Evolutionary conservation across 2,329 filamentous ascomycete genomes (phyloP).

Genomic region (Furcasterigmium furcatum): DNA sequence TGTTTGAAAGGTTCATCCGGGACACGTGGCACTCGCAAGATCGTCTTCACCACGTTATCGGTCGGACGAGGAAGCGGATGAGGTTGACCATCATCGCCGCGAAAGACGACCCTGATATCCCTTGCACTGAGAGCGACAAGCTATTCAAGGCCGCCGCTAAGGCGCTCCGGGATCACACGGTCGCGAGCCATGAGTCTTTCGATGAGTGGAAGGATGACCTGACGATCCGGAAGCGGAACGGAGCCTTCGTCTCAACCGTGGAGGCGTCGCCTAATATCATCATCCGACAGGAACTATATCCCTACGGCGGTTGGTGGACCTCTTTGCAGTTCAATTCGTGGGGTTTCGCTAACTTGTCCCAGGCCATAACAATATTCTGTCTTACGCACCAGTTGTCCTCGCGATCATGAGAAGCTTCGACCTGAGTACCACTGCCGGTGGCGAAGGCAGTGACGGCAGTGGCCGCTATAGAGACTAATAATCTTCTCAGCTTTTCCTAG

Average conservation of each 20-base stretch:
- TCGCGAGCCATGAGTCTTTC: conserved; percentile 34
- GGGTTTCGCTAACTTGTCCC: conserved; percentile 11
- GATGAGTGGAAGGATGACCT: conserved; percentile 40
- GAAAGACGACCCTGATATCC: conserved; percentile 77
- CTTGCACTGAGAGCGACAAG: conserved; percentile 65
- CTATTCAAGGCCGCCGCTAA: conserved; percentile 59
- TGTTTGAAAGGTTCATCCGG: conserved; percentile 61
- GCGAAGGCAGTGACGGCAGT: too few species aligned
- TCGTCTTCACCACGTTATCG: conserved; percentile 58
- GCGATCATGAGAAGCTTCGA: conserved; percentile 66
- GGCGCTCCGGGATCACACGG: conserved; percentile 35
- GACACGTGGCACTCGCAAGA: conserved; percentile 77
- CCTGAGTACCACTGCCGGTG: conserved; percentile 12
- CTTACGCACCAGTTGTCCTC: conserved; percentile 59
- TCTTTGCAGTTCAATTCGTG: neutral
- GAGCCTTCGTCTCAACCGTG: conserved; percentile 47
- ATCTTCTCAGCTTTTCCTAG: too few species aligned
- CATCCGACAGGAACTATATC: conserved; percentile 51
- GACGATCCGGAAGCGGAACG: conserved; percentile 38
- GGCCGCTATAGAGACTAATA: too few species aligned
- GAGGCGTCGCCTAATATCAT: conserved; percentile 37
- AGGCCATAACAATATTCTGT: conserved; percentile 71
- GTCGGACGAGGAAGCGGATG: conserved; percentile 48
- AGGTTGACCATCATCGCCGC: conserved; percentile 76
- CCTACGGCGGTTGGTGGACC: conserved; percentile 47